A percentile compares a stretch with the other conserved stretches of the same genome.
These are phyloP conservation scores for Cucumis melo DNA, from an alignment of 306 rosid genomes.

Conservation along the genomic window DNA sequence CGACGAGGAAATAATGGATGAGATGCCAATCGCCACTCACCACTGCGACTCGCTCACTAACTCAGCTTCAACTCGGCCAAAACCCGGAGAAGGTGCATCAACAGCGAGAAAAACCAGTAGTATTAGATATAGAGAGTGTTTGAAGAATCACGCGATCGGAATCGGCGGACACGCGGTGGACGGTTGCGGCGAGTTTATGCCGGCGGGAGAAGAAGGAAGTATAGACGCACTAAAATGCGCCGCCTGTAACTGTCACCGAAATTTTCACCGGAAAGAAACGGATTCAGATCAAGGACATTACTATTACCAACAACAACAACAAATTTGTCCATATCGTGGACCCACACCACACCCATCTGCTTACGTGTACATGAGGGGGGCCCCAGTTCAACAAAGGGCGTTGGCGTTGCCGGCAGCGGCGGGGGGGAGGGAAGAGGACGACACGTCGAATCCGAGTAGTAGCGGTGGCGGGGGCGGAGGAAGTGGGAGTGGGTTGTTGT, in stretches of 20 bases:
- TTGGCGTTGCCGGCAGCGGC: constrained; percentile 34
- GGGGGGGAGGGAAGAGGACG: constrained; percentile 40
- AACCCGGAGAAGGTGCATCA: constrained; percentile 14
- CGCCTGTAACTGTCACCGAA: constrained; percentile 88
- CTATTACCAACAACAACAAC: constrained; percentile 20
- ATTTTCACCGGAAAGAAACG: constrained; percentile 67
- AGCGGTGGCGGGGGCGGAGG: constrained; percentile 14
- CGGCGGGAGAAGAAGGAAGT: constrained; percentile 65
- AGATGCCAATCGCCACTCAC: constrained; percentile 17
- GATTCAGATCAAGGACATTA: constrained; percentile 10
- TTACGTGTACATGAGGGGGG: constrained; percentile 35
- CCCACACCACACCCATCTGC: constrained; percentile 28
- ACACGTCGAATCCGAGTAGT: constrained; percentile 62
- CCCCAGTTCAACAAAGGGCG: constrained; percentile 26
- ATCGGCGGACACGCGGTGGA: constrained; percentile 71
- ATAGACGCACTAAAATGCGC: constrained; percentile 77
- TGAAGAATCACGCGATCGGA: constrained; percentile 62
- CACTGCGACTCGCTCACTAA: constrained; percentile 23
- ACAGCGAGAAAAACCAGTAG: constrained; percentile 13
- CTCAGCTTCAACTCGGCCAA: constrained; percentile 15
- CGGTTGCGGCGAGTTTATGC: constrained; percentile 75
- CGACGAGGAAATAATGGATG: constrained; percentile 41
- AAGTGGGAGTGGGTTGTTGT: constrained; percentile 26
- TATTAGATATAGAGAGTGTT: constrained; percentile 59
- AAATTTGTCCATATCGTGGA: constrained; percentile 32